A percentile compares a stretch with the other conserved stretches of the same genome.
phyloP scores from a whole-genome alignment of 2,329 filamentous ascomycete species.

The Phaeosphaeriaceae sp. region DNA sequence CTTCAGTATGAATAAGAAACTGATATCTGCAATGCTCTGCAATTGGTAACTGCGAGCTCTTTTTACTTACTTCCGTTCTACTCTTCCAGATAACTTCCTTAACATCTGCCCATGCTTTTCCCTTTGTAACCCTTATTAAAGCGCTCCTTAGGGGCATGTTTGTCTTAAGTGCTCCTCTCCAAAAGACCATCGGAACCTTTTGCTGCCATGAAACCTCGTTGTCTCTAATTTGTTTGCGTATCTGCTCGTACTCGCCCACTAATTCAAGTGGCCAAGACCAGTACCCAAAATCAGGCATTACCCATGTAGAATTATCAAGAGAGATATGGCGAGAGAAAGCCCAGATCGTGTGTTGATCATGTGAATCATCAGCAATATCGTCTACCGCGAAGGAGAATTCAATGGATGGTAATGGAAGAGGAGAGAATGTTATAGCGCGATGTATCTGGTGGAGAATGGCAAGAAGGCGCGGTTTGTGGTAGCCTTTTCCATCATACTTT shows the following conservation, averaged over 20 bases:
- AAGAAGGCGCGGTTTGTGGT: constrained; percentile 33
- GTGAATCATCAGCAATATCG: constrained; percentile 17
- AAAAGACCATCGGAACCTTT: constrained; percentile 25
- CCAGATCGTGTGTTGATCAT: constrained; percentile 20
- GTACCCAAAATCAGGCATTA: constrained; percentile 36
- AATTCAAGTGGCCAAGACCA: constrained; percentile 26
- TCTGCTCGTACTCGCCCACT: constrained; percentile 22
- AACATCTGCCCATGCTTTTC: constrained; percentile 25
- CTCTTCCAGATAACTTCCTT: constrained; percentile 22
- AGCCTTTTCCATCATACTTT: constrained; percentile 22
- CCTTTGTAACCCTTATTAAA: constrained; percentile 13
- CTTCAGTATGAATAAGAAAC: constrained; percentile 57
- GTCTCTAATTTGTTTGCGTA: constrained; percentile 14
- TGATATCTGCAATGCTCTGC: constrained; percentile 37
- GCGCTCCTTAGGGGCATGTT: constrained; percentile 22
- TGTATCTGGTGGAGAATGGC: constrained; percentile 58
- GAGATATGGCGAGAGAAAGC: constrained; percentile 17
- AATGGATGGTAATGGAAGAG: constrained; percentile 57
- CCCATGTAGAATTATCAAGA: constrained; percentile 20
- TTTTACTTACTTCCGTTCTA: constrained; percentile 10
- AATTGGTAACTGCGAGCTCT: constrained; percentile 18
- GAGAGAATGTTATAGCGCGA: constrained; percentile 57
- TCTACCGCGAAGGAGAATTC: constrained; percentile 59
- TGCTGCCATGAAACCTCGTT: constrained; percentile 21
- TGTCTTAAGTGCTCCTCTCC: constrained; percentile 41